Conservation (phyloP, 495 filamentous ascomycete genomes). For the Talaromyces liani region DNA sequence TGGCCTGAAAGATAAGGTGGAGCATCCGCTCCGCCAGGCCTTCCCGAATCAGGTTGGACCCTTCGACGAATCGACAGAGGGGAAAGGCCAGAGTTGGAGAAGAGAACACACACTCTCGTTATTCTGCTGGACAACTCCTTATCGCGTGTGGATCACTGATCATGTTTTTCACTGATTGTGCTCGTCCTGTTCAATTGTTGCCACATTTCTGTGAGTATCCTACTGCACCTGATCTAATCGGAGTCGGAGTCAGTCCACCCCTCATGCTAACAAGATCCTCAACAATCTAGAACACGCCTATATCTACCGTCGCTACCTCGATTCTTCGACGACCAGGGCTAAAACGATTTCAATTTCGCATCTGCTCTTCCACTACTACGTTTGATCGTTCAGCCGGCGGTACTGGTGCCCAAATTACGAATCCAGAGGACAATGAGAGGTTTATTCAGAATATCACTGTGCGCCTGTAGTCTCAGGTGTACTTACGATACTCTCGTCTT, state of each 20-base stretch:
- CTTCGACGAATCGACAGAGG: not conserved
- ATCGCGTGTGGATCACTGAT: not conserved
- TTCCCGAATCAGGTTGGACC: not conserved
- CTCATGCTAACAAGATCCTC: not conserved
- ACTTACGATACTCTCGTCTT: conserved; percentile 6
- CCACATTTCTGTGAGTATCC: not conserved
- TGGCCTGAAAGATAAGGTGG: not conserved
- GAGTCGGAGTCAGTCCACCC: not conserved
- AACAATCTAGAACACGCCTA: not conserved
- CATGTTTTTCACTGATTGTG: not conserved
- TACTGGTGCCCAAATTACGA: conserved; percentile 8
- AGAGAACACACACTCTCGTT: not conserved
- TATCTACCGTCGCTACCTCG: not conserved
- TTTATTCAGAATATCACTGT: conserved; percentile 19
- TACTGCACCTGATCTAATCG: not conserved
- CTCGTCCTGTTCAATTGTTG: not conserved
- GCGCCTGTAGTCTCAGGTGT: conserved; percentile 25
- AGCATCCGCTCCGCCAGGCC: not conserved
- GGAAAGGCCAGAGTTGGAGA: not conserved
- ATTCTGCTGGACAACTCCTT: not conserved
- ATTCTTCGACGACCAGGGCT: not conserved
- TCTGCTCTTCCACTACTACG: not conserved
- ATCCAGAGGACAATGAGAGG: conserved; percentile 28
- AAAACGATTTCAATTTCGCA: not conserved
- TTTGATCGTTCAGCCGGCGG: not conserved